A percentile compares a stretch with the other conserved stretches of the same genome.
Evolutionary conservation across 1,284 basidiomycete genomes (phyloP).

Genomic region (Papiliotrema terrestris): DNA sequence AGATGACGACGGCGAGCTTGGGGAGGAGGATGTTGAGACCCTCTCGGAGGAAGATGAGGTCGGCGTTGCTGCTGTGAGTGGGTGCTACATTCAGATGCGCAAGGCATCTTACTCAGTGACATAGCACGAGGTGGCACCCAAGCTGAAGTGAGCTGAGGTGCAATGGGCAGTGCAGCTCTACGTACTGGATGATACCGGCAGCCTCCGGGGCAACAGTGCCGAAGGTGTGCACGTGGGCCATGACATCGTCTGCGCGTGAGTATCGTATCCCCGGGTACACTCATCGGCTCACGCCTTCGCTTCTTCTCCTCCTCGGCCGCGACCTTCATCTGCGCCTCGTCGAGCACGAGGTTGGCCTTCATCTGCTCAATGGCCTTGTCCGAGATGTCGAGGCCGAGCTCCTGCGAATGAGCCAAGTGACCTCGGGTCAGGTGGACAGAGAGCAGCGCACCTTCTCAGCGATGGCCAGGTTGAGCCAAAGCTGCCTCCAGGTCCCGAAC

Average conservation of each 20-base stretch:
- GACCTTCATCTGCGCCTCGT: slow-evolving; percentile 84
- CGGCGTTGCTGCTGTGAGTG: slow-evolving; percentile 69
- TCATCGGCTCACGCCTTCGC: slow-evolving; percentile 62
- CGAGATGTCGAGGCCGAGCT: slow-evolving; percentile 85
- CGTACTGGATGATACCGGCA: slow-evolving; percentile 93
- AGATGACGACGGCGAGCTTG: slow-evolving; percentile 85
- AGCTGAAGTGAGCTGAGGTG: slow-evolving; percentile 50
- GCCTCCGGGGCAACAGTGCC: slow-evolving; percentile 90
- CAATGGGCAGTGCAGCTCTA: slow-evolving; percentile 6
- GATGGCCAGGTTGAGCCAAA: slow-evolving; percentile 95
- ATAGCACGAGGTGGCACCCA: slow-evolving; percentile 97
- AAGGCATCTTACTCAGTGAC: slow-evolving; percentile 80
- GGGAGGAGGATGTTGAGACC: slow-evolving; percentile 80
- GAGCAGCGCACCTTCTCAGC: slow-evolving; percentile 67
- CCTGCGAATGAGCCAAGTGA: slow-evolving; percentile 36
- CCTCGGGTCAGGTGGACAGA: background rate
- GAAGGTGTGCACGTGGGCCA: slow-evolving; percentile 99
- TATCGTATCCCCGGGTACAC: too few relatives aligned
- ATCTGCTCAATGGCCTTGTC: slow-evolving; percentile 93
- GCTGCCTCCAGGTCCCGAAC: slow-evolving; percentile 92
- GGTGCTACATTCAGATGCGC: background rate
- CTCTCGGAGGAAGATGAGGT: slow-evolving; percentile 91
- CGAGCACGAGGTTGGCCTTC: slow-evolving; percentile 84
- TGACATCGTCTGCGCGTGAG: slow-evolving; percentile 71
- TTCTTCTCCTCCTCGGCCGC: slow-evolving; percentile 96